A percentile compares a stretch with the other conserved stretches of the same genome.
Conservation (phyloP, 2,329 filamentous ascomycete genomes). For the Coleophoma cylindrospora region DNA sequence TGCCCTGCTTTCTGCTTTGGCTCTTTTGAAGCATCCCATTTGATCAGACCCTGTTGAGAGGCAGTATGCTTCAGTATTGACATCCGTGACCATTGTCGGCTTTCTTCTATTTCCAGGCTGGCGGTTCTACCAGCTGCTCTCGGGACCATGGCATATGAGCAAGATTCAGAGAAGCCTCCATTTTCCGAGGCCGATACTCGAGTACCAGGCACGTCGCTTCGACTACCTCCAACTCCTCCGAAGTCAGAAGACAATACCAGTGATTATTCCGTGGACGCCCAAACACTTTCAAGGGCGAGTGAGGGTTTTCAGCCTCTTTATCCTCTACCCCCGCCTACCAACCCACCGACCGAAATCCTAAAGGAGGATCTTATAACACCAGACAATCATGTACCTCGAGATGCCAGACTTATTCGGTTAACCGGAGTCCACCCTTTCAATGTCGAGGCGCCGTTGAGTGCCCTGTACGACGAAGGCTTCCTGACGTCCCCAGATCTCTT, state of each 20-base stretch:
- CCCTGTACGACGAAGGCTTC: slow-evolving; percentile 75
- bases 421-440: slow-evolving; percentile 92
- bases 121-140: background rate
- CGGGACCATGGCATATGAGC: background rate
- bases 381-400: slow-evolving; percentile 74
- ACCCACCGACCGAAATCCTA: slow-evolving; percentile 54
- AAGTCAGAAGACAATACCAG: slow-evolving; percentile 19
- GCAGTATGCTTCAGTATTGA: no score
- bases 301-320: slow-evolving; percentile 12
- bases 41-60: no score
- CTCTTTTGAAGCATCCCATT: no score
- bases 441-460: slow-evolving; percentile 75
- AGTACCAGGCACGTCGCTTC: slow-evolving; percentile 1
- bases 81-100: no score
- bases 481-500: slow-evolving; percentile 83
- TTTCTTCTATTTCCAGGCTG: no score
- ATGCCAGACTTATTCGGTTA: slow-evolving; percentile 75
- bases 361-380: slow-evolving; percentile 78
- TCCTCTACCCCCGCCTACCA: slow-evolving; percentile 64
- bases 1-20: no score
- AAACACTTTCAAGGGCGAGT: slow-evolving; percentile 14
- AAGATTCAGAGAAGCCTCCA: background rate
- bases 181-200: slow-evolving; percentile 3
- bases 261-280: slow-evolving; percentile 14
- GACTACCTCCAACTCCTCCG: slow-evolving; percentile 22